Conservation (phyloP, 75 land plant genomes). For the Chamaecyparis obtusa region DNA sequence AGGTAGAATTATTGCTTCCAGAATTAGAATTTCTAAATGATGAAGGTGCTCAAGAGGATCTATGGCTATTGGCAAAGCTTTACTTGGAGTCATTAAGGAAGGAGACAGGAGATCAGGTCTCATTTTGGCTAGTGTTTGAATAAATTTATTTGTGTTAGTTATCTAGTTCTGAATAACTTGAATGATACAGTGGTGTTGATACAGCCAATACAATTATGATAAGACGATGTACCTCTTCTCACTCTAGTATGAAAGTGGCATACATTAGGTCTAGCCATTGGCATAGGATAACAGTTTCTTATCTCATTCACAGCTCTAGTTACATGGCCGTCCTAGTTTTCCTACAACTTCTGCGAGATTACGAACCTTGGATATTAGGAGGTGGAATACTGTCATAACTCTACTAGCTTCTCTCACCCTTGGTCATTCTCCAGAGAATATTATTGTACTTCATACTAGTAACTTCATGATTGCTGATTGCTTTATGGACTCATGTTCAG, state of each 20-base stretch:
- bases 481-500: not conserved
- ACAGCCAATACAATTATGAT: not conserved
- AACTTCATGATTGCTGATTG: not conserved
- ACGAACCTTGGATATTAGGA: not conserved
- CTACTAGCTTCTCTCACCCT: not conserved
- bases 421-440: not conserved
- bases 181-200: not conserved
- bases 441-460: not conserved
- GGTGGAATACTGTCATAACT: not conserved
- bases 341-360: not conserved
- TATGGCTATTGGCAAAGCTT: slow-evolving; percentile 81
- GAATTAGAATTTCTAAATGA: slow-evolving; percentile 82
- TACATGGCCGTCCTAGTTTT: not conserved
- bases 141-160: not conserved
- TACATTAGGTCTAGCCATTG: not conserved
- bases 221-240: not conserved
- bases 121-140: not conserved
- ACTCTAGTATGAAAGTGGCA: not conserved
- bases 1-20: slow-evolving; percentile 89
- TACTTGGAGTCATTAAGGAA: slow-evolving; percentile 74
- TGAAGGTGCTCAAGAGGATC: slow-evolving; percentile 89
- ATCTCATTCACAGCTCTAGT: not conserved
- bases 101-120: slow-evolving; percentile 62
- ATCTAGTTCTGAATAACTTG: not conserved
- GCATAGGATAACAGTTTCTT: not conserved